Percentiles rank a stretch among this genome's conserved stretches.
phyloP scores from a whole-genome alignment of 2,329 filamentous ascomycete genomes.

The Fusarium xylarioides region DNA sequence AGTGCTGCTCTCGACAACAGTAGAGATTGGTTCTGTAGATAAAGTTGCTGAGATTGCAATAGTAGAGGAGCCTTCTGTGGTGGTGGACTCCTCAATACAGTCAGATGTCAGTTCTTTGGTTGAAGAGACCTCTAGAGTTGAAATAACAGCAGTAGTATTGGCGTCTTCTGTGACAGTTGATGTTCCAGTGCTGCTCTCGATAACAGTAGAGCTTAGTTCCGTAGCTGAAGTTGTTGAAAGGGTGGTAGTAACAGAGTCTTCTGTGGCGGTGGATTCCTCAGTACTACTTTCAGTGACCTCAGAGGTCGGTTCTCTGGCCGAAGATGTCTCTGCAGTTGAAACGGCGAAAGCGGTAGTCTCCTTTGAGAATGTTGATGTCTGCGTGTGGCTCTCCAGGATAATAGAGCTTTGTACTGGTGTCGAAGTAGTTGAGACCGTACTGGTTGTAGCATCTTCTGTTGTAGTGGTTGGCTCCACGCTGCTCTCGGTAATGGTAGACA shows the following conservation, averaged over 20 bases:
- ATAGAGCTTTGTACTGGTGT: too few relatives aligned
- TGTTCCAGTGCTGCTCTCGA: fast-evolving
- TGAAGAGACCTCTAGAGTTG: not conserved
- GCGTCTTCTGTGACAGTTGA: fast-evolving
- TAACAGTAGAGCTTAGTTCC: not conserved
- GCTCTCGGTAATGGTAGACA: not conserved
- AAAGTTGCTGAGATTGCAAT: not conserved
- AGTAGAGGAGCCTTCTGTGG: not conserved
- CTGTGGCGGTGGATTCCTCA: too few relatives aligned
- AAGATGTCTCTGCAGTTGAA: too few relatives aligned
- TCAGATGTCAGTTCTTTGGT: not conserved
- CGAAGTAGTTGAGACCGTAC: too few relatives aligned
- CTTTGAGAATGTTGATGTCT: too few relatives aligned
- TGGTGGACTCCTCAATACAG: not conserved
- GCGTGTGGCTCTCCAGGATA: too few relatives aligned
- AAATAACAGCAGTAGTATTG: not conserved
- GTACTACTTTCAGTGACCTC: too few relatives aligned
- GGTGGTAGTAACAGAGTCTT: too few relatives aligned
- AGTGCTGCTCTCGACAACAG: not conserved
- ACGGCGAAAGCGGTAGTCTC: too few relatives aligned
- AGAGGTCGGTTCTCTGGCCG: too few relatives aligned
- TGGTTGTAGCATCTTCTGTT: not conserved
- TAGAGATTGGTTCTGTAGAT: not conserved
- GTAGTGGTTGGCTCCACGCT: not conserved
- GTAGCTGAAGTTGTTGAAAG: not conserved